Conservation (phyloP, 805 yeast species). For the Yarrowia keelungensis region DNA sequence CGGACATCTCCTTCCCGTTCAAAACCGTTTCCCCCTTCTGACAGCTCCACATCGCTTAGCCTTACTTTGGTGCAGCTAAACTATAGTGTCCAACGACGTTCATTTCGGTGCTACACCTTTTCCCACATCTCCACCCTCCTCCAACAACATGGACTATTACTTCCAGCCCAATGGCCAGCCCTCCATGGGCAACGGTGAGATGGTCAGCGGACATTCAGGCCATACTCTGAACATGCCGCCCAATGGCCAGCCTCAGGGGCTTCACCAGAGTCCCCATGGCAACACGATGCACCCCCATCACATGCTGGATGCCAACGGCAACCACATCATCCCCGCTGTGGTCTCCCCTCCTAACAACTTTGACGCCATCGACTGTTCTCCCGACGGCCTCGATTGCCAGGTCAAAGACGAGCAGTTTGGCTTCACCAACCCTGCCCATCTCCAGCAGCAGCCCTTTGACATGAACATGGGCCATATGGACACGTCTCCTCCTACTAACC, state of each 20-base stretch:
- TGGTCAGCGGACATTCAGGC: constrained; percentile 23
- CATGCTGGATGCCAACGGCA: constrained; percentile 29
- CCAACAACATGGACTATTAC: constrained; percentile 28
- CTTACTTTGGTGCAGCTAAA: too few relatives aligned
- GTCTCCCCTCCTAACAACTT: constrained; percentile 34
- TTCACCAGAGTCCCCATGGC: background rate
- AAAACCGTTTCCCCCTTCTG: too few relatives aligned
- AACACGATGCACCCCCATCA: constrained; percentile 20
- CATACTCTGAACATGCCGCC: constrained; percentile 18
- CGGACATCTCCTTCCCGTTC: too few relatives aligned
- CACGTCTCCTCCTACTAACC: background rate
- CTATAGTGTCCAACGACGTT: too few relatives aligned
- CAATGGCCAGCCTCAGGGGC: background rate
- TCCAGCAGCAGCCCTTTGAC: background rate
- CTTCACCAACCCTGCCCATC: constrained; percentile 10
- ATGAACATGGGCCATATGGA: constrained; percentile 13
- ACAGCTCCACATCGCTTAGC: too few relatives aligned
- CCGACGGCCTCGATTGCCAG: constrained; percentile 23
- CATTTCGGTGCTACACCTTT: background rate
- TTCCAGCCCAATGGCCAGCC: constrained; percentile 36
- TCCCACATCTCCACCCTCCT: background rate
- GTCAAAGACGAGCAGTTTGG: constrained; percentile 32
- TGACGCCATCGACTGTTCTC: constrained; percentile 27
- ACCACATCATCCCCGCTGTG: constrained; percentile 20
- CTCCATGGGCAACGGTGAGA: constrained; percentile 23